Conservation (phyloP, 805 yeast genomes). For the Pichia heedii region DNA sequence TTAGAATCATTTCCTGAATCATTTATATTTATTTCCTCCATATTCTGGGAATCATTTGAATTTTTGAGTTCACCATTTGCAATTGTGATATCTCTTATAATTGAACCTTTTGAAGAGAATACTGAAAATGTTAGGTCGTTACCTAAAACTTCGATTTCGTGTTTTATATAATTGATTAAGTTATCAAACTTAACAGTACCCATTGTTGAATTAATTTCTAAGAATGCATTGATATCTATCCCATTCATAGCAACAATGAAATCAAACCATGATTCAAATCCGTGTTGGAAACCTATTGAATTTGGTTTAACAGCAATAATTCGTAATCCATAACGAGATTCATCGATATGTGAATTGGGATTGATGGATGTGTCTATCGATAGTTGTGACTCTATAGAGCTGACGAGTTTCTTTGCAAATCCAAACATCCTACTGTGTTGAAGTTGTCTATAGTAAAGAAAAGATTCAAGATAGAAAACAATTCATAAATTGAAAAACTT, state of each 20-base stretch:
- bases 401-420: constrained; percentile 56
- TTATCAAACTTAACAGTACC: constrained; percentile 14
- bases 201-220: constrained; percentile 13
- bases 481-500: no score
- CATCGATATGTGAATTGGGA: constrained; percentile 1
- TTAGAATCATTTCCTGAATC: background rate
- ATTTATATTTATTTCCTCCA: constrained; percentile 22
- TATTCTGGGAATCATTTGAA: no score
- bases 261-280: constrained; percentile 82
- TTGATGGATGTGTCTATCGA: constrained; percentile 19
- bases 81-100: constrained; percentile 32
- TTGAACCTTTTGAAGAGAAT: constrained; percentile 87
- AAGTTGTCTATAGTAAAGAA: no score
- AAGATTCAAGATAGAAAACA: no score
- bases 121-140: constrained; percentile 44
- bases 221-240: constrained; percentile 27
- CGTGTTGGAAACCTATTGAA: constrained; percentile 41
- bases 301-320: constrained; percentile 40
- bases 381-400: constrained; percentile 36
- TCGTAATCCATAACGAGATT: constrained; percentile 41
- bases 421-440: constrained; percentile 46
- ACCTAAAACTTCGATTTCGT: constrained; percentile 21
- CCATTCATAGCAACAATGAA: constrained; percentile 75
- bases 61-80: constrained; percentile 21
- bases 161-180: constrained; percentile 18